These are phyloP conservation scores for Yamadazyma kitorensis DNA, from an alignment of 805 yeast species.

Conservation along the genomic window DNA sequence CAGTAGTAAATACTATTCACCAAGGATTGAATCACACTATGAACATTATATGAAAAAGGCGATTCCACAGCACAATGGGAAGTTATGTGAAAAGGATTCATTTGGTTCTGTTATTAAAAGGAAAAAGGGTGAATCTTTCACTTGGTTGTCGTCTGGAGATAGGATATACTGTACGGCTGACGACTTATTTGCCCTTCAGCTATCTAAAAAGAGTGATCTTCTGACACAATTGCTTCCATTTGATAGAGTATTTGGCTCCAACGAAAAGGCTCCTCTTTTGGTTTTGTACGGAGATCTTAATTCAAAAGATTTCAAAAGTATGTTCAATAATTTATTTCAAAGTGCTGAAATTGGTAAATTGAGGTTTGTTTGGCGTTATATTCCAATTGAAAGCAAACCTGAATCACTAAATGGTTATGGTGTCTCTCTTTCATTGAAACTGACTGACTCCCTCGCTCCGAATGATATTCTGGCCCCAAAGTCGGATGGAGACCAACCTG, in stretches of 20 bases:
- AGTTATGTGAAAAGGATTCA: slow-evolving; percentile 24
- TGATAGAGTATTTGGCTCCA: slow-evolving; percentile 67
- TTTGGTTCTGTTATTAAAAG: slow-evolving; percentile 29
- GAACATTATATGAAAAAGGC: slow-evolving; percentile 42
- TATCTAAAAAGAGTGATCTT: slow-evolving; percentile 32
- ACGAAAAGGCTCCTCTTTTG: slow-evolving; percentile 47
- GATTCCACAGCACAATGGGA: slow-evolving; percentile 20
- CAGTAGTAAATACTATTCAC: slow-evolving; percentile 49
- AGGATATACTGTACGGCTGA: slow-evolving; percentile 61
- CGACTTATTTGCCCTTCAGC: slow-evolving; percentile 77
- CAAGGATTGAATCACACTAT: slow-evolving; percentile 65
- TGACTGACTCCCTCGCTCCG: slow-evolving; percentile 43
- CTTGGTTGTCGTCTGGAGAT: slow-evolving; percentile 55
- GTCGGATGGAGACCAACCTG: not conserved
- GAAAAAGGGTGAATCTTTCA: slow-evolving; percentile 15
- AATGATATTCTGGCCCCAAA: slow-evolving; percentile 2
- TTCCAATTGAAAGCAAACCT: slow-evolving; percentile 31
- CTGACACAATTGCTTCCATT: slow-evolving; percentile 30
- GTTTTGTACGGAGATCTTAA: slow-evolving; percentile 65
- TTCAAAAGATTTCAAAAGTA: slow-evolving; percentile 48
- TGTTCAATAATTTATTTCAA: slow-evolving; percentile 56
- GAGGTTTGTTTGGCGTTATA: slow-evolving; percentile 73
- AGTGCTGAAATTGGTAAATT: slow-evolving; percentile 65
- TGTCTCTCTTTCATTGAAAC: slow-evolving; percentile 56
- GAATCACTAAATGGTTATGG: slow-evolving; percentile 61